Evolutionary conservation across 2,329 filamentous ascomycete species (phyloP).

Genomic region (Truncatella angustata): DNA sequence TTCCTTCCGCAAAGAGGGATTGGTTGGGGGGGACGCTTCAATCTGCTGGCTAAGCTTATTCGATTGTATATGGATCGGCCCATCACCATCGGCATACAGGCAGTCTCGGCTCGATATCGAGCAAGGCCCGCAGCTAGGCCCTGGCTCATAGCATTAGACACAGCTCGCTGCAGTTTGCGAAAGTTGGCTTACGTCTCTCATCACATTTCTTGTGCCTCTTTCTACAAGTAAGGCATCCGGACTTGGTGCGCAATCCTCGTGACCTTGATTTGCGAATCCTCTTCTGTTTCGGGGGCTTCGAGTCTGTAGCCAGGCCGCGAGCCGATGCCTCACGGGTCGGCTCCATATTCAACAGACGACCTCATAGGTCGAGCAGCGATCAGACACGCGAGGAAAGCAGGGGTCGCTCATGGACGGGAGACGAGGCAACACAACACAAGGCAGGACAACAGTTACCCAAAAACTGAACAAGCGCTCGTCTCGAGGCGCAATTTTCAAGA

Average conservation of each 20-base stretch:
- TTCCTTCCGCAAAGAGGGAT: neutral
- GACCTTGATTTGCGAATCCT: constrained; percentile 20
- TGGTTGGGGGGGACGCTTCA: neutral
- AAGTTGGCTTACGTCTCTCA: constrained; percentile 16
- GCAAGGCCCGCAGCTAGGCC: constrained; percentile 18
- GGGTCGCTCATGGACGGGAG: neutral
- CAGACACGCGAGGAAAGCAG: too few species aligned
- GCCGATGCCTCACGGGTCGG: constrained; percentile 4
- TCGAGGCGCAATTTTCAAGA: neutral
- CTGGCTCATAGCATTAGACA: constrained; percentile 6
- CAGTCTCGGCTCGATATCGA: constrained; percentile 18
- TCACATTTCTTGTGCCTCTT: constrained; percentile 21
- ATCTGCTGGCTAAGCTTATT: neutral
- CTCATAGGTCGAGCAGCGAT: neutral
- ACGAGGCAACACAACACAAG: neutral
- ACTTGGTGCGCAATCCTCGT: constrained; percentile 19
- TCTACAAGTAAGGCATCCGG: constrained; percentile 18
- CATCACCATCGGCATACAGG: constrained; percentile 14
- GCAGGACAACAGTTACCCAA: neutral
- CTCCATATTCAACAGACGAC: constrained; percentile 1
- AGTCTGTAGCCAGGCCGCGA: neutral
- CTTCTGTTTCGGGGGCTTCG: constrained; percentile 10
- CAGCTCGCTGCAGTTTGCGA: neutral
- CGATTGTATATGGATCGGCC: neutral
- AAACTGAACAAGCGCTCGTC: neutral